Conservation (phyloP, 495 filamentous ascomycete species). For the Penicillium malachiteum region DNA sequence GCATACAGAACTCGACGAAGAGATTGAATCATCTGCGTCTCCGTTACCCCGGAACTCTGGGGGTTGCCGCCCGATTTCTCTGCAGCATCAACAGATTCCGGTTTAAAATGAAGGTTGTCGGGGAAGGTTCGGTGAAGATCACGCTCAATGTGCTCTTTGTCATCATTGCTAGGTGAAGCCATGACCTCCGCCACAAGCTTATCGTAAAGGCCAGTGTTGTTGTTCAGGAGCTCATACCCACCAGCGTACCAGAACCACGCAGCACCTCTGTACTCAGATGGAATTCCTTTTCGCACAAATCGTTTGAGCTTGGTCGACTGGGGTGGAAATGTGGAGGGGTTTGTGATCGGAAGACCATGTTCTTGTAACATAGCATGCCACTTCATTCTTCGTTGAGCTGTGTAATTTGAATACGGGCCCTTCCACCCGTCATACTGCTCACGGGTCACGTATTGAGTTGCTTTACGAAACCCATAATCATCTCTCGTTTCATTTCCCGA, state of each 20-base stretch:
- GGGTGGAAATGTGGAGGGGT: conserved; percentile 74
- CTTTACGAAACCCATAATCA: conserved; percentile 88
- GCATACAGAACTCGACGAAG: conserved; percentile 84
- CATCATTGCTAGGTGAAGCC: conserved; percentile 60
- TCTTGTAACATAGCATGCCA: conserved; percentile 78
- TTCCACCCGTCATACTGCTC: conserved; percentile 85
- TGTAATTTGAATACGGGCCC: conserved; percentile 62
- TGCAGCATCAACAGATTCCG: conserved; percentile 46
- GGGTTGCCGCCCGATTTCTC: conserved; percentile 28
- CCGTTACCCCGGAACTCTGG: conserved; percentile 41
- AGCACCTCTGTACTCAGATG: conserved; percentile 84
- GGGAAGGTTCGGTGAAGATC: conserved; percentile 95
- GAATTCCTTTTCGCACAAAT: conserved; percentile 93
- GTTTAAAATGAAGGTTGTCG: conserved; percentile 90
- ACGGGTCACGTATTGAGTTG: conserved; percentile 71
- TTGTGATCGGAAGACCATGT: conserved; percentile 66
- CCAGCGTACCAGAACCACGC: conserved; percentile 99
- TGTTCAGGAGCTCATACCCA: conserved; percentile 71
- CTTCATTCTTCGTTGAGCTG: conserved; percentile 70
- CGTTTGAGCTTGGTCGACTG: conserved; percentile 80
- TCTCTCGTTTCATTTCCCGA: conserved; percentile 55
- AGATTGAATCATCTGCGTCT: conserved; percentile 75
- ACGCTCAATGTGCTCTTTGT: conserved; percentile 90
- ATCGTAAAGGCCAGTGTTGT: conserved; percentile 72
- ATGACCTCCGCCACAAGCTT: conserved; percentile 63